Evolutionary conservation across 192 early-diverging fungal genomes (phyloP), one percentile per base, ranked within the genome.

Genomic region (Kickxella alabastrina): DNA sequence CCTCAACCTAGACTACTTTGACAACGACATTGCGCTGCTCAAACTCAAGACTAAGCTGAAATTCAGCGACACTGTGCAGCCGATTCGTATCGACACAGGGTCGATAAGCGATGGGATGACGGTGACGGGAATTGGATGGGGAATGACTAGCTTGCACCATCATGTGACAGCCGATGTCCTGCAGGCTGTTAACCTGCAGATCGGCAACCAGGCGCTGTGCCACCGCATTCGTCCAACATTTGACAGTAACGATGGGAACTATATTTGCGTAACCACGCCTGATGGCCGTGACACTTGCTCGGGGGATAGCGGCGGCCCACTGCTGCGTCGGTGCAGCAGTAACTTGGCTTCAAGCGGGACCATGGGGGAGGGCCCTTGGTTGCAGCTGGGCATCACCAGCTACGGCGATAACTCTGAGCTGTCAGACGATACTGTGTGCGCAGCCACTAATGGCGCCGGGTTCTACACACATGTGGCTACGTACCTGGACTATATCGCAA

Each of bases 21-120:
- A 68, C 49, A 71, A 79, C 61, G 77, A 79, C 34, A 60, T 79
- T 26, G 77, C 72, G 37, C 43, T 79, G 36, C 32, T 79, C 13
- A 75, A 75, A 34, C 67, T 79, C 21, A 52, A 61, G 19, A 59
- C 51, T 18, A 66, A 65, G 39, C 40, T 79, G 0, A 55, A 43
- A 1, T 71, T 59, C 38, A 52, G 27, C 29, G 24, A 3, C 7
- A 13, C 40, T 14, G 63, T 75, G 12, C 72, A 79, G 42, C 72
- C 77, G 1, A 59, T 74, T 14, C 53, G 27, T 10, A 75, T 79
- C 18, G 53, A 60, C 36, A 72, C 71, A 6, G 52, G 41, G 15
- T 1, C n/a, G 9, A 18, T 70, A 0, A 6, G 6, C 0, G 66
- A 65, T 34, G 68, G 72, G 4, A 13, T 64, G 7, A 57, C 45